These are phyloP conservation scores for Chlorella sp. DNA, from an alignment of 139 green algal genomes.

Conservation along the genomic window DNA sequence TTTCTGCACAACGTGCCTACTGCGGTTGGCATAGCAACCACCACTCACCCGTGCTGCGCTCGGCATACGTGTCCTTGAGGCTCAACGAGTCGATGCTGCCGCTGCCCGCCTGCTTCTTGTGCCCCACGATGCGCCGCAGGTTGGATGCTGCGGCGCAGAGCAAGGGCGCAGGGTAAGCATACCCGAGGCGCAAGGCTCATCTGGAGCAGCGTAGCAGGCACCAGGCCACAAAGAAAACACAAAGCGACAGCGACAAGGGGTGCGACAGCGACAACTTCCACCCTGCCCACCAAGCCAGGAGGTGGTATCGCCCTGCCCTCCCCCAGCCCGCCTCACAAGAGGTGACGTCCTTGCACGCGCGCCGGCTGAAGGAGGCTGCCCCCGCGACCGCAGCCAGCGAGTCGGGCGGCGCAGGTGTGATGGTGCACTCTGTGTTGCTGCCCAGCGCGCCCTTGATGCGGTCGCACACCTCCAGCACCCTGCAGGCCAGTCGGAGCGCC, in stretches of 20 bases:
- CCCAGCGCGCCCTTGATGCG: slow-evolving; percentile 62
- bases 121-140: slow-evolving; percentile 24
- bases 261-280: too few relatives aligned
- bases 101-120: neutral
- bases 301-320: too few relatives aligned
- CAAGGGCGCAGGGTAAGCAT: neutral
- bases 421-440: slow-evolving; percentile 46
- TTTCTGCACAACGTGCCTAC: neutral
- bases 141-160: slow-evolving; percentile 8
- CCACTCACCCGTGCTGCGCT: neutral
- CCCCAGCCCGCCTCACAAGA: too few relatives aligned
- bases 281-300: neutral
- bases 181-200: neutral
- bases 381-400: slow-evolving; percentile 24
- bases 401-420: slow-evolving; percentile 45
- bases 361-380: neutral
- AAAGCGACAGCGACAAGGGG: too few relatives aligned
- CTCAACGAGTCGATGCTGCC: neutral
- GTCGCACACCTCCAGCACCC: slow-evolving; percentile 60
- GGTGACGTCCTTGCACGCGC: slow-evolving; percentile 56
- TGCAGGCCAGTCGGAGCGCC: too few relatives aligned
- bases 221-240: too few relatives aligned
- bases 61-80: neutral
- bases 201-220: too few relatives aligned
- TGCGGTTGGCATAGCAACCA: neutral